Evolutionary conservation across 495 filamentous ascomycete genomes (phyloP).

Genomic region (Penicillium waksmanii): DNA sequence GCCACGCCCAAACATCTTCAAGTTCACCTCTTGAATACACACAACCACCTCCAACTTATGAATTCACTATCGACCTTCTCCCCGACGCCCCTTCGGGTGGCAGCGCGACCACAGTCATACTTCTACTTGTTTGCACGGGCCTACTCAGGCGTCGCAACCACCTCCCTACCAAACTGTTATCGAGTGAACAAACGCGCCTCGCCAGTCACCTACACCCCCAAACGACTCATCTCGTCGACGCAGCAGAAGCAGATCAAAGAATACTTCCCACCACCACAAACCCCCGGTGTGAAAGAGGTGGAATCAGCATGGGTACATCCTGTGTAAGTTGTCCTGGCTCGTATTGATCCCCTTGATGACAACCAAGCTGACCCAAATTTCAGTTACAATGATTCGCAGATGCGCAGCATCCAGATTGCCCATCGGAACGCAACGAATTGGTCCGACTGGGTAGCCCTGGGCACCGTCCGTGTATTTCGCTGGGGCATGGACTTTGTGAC

Average conservation of each 20-base stretch:
- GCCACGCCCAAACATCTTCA: not conserved
- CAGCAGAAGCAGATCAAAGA: conserved; percentile 40
- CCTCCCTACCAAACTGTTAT: conserved; percentile 20
- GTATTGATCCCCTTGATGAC: not conserved
- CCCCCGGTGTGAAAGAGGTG: conserved; percentile 41
- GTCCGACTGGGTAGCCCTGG: conserved; percentile 70
- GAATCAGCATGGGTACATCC: conserved; percentile 46
- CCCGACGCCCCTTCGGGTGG: conserved; percentile 38
- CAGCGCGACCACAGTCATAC: conserved; percentile 31
- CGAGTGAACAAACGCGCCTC: conserved; percentile 17
- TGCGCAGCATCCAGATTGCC: conserved; percentile 63
- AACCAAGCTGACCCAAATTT: conserved; percentile 11
- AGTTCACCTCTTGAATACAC: not conserved
- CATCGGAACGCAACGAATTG: conserved; percentile 69
- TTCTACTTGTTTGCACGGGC: conserved; percentile 32
- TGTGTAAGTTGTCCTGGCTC: conserved; percentile 36
- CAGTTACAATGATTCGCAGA: conserved; percentile 67
- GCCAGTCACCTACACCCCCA: conserved; percentile 23
- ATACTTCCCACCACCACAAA: conserved; percentile 42
- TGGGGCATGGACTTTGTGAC: conserved; percentile 70
- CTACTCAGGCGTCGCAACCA: conserved; percentile 30
- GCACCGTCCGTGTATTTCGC: conserved; percentile 63
- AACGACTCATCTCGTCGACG: conserved; percentile 44
- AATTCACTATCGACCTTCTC: conserved; percentile 29
- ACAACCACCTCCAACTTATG: conserved; percentile 5